Evolutionary conservation across 2,329 filamentous ascomycete genomes (phyloP), one percentile per base, ranked within the genome.

Genomic region (Clarireedia paspali): DNA sequence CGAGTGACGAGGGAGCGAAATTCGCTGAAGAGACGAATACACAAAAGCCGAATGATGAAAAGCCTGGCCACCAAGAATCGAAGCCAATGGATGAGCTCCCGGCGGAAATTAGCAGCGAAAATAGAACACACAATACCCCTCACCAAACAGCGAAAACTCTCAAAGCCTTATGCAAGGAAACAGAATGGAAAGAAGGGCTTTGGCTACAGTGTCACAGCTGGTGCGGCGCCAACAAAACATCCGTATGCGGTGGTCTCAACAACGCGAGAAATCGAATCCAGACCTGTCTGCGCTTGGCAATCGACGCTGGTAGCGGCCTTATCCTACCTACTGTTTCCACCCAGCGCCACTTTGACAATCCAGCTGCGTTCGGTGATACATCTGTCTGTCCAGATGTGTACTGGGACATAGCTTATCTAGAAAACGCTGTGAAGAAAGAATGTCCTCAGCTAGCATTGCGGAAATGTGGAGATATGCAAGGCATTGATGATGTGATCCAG

Each of bases 131-230:
- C 30, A 12, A 34, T 34, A 2, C 5, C 40, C 17, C 26, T 12
- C 14, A 6, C 20, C 17, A 12, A 4, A 34, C 30, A 12, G 9
- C 30, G 9, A 34, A 34, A 34, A 34, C 30, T 34, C 30, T 56
- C 5, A 44, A 7, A 9, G 34, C 48, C 0, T 54, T 65, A 3
- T 66, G 59, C 50, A 36, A 50, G n/a, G 15, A 48, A 4, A 60
- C 57, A 2, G 23, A 56, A 10, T 65, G 62, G 57, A 63, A 57
- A 4, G 53, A 57, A 5, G 62, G 62, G 1, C 52, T 65, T n/a
- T 66, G 60, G 57, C 53, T 65, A 23, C 62, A 65, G 34, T 65
- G 64, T 5, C 62, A 66, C 34, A 61, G 53, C 27, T 58, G 51
- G 46, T 57, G 50, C 47, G 58, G 59, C 3, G 38, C 38, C 17